Percentiles rank a stretch among this genome's conserved stretches.
Evolutionary conservation across 805 yeast species (phyloP).

Genomic region (Priceomyces fermenticarens): DNA sequence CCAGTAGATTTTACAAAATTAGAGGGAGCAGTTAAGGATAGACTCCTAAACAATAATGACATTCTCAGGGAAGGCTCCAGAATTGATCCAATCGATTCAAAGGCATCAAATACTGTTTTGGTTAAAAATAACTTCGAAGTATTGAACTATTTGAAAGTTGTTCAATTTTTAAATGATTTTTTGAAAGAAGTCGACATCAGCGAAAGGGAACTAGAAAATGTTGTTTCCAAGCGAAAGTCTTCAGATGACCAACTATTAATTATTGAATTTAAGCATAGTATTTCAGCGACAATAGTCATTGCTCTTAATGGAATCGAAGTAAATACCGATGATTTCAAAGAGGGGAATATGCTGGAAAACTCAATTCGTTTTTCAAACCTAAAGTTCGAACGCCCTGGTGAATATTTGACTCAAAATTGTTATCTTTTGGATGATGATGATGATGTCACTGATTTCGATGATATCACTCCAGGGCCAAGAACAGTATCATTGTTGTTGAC

Average conservation of each 20-base stretch:
- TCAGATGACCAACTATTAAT: slow-evolving; percentile 40
- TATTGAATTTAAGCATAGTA: slow-evolving; percentile 49
- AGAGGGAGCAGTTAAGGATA: slow-evolving; percentile 36
- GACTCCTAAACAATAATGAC: slow-evolving; percentile 26
- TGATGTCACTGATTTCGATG: slow-evolving; percentile 11
- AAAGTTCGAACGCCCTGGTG: slow-evolving; percentile 30
- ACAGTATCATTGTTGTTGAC: slow-evolving; percentile 47
- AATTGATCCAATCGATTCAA: slow-evolving; percentile 38
- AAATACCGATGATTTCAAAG: slow-evolving; percentile 25
- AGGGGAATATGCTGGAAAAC: slow-evolving; percentile 9
- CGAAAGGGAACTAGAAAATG: slow-evolving; percentile 30
- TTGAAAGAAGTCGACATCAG: slow-evolving; percentile 43
- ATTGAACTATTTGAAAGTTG: slow-evolving; percentile 35
- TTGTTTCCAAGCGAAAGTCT: slow-evolving; percentile 29
- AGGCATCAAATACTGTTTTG: slow-evolving; percentile 28
- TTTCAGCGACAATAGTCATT: slow-evolving; percentile 53
- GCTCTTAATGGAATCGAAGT: slow-evolving; percentile 37
- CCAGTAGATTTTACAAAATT: slow-evolving; percentile 41
- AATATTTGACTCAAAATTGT: slow-evolving; percentile 29
- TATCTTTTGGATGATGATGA: slow-evolving; percentile 13
- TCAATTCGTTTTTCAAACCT: slow-evolving; percentile 7
- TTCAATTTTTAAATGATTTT: slow-evolving; percentile 44
- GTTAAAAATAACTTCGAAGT: slow-evolving; percentile 29
- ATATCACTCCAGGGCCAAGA: slow-evolving; percentile 39
- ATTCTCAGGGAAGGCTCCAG: slow-evolving; percentile 31